Conservation (phyloP, 805 yeast species). For the Metschnikowia borealis region DNA sequence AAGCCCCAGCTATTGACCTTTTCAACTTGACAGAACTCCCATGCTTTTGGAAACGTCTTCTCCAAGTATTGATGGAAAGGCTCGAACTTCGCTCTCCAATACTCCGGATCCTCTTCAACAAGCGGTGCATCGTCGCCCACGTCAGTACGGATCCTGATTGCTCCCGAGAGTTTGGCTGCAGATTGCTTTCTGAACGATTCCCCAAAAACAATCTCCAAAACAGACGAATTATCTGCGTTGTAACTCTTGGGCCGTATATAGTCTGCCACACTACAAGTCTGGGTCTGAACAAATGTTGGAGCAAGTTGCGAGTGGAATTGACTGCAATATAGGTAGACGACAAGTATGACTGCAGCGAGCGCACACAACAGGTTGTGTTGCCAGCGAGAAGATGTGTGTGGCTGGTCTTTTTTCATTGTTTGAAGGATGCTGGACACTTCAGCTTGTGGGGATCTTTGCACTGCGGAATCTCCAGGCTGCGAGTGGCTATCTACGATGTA, state of each 20-base stretch:
- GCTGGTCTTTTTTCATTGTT: not conserved
- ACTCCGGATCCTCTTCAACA: constrained; percentile 44
- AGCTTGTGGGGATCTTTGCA: too few species aligned
- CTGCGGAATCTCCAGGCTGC: not conserved
- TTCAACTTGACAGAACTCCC: constrained; percentile 3
- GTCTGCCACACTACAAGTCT: constrained; percentile 15
- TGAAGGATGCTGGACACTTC: not conserved
- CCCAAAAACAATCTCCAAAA: constrained; percentile 10
- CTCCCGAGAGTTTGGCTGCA: constrained; percentile 46
- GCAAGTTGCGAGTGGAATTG: not conserved
- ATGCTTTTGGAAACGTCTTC: constrained; percentile 11
- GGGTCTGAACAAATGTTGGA: not conserved
- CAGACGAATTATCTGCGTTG: constrained; percentile 27
- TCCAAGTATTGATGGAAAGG: constrained; percentile 11
- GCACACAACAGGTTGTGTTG: not conserved
- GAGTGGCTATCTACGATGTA: not conserved
- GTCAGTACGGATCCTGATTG: constrained; percentile 62
- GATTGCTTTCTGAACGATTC: constrained; percentile 21
- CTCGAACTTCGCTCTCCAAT: constrained; percentile 37
- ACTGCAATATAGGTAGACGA: not conserved
- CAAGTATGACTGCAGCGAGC: not conserved
- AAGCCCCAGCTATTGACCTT: constrained; percentile 13
- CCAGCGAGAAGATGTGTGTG: not conserved
- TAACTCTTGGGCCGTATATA: constrained; percentile 21
- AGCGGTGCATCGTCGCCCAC: constrained; percentile 48